Evolutionary conservation across 352 stramenopile species (phyloP).

Genomic region (Phytophthora brassicae): DNA sequence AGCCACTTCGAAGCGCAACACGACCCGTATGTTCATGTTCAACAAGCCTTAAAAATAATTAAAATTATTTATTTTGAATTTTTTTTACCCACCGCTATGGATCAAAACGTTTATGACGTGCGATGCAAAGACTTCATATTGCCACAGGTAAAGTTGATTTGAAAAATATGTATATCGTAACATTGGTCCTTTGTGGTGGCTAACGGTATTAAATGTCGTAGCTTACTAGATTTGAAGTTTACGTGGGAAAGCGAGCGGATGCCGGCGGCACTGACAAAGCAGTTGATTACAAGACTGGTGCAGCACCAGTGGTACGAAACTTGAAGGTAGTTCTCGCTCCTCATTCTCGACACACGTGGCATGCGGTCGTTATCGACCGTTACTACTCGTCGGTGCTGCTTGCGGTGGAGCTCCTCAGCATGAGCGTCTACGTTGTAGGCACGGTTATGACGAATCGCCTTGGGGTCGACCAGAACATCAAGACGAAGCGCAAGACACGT

Average conservation of each 20-base stretch:
- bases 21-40: constrained; percentile 34
- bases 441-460: constrained; percentile 25
- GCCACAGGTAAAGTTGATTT: neutral
- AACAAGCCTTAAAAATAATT: constrained; percentile 10
- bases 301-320: constrained; percentile 5
- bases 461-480: constrained; percentile 7
- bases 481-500: constrained; percentile 4
- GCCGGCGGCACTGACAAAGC: neutral
- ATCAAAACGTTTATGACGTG: constrained; percentile 21
- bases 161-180: neutral
- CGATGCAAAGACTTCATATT: constrained; percentile 10
- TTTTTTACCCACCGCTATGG: constrained; percentile 10
- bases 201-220: neutral
- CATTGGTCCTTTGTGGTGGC: neutral
- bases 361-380: constrained; percentile 21
- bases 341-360: neutral
- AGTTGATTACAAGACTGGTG: constrained; percentile 3
- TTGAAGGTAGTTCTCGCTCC: constrained; percentile 13
- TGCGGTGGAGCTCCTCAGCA: constrained; percentile 21
- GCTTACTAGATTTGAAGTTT: constrained; percentile 4
- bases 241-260: neutral
- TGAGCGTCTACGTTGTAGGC: constrained; percentile 31
- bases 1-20: constrained; percentile 25
- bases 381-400: constrained; percentile 29
- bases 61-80: too few species aligned